Conservation (phyloP, 2,329 filamentous ascomycete genomes). For the Trichocomaceae sp. region DNA sequence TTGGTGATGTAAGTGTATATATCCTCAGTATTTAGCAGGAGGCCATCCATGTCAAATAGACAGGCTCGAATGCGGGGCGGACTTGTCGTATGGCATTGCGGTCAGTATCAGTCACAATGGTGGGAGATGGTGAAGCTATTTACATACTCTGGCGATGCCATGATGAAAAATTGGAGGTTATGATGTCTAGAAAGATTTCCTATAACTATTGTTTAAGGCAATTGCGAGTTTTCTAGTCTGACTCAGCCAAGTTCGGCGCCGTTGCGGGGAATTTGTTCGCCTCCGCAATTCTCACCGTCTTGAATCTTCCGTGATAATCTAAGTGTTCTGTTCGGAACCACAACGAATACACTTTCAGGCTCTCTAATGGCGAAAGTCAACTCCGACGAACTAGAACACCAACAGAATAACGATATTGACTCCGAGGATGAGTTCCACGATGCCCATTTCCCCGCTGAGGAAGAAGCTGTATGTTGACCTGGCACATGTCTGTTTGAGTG, state of each 20-base stretch:
- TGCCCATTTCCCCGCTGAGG: slow-evolving; percentile 40
- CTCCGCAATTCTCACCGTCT: not conserved
- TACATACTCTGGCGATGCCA: slow-evolving; percentile 11
- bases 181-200: not conserved
- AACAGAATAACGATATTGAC: slow-evolving; percentile 18
- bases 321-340: too few species aligned
- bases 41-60: slow-evolving; percentile 97
- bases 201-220: not conserved
- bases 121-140: not conserved
- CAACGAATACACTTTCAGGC: not conserved
- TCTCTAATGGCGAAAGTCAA: slow-evolving; percentile 2
- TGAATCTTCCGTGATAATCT: too few species aligned
- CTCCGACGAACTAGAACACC: not conserved
- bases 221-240: not conserved
- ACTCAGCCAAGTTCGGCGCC: not conserved
- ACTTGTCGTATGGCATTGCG: slow-evolving; percentile 25
- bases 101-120: not conserved
- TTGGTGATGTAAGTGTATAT: slow-evolving; percentile 80
- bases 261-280: not conserved
- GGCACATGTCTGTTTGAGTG: slow-evolving; percentile 4
- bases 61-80: slow-evolving; percentile 79
- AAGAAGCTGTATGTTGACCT: slow-evolving; percentile 38
- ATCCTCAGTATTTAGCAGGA: slow-evolving; percentile 91
- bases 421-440: slow-evolving; percentile 38
- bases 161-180: not conserved